A percentile compares a stretch with the other conserved stretches of the same genome.
Conservation (phyloP, 495 filamentous ascomycete genomes). For the Cairneyella variabilis region DNA sequence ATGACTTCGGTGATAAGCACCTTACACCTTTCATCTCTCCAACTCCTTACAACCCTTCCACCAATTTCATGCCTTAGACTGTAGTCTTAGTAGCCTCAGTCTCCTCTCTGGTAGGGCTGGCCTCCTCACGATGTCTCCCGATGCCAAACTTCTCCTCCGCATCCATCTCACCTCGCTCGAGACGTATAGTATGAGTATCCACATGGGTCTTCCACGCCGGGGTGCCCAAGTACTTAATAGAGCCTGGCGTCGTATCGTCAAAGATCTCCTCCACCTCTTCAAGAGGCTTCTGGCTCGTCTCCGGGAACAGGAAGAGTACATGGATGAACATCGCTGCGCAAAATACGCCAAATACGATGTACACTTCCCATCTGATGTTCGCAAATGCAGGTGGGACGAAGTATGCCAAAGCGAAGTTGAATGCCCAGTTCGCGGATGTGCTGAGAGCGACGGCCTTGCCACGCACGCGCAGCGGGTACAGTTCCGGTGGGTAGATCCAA, state of each 20-base stretch:
- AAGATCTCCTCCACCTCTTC: slow-evolving; percentile 75
- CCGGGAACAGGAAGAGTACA: slow-evolving; percentile 78
- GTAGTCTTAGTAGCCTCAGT: no score
- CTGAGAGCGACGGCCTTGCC: slow-evolving; percentile 70
- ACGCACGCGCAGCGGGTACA: slow-evolving; percentile 70
- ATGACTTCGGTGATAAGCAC: no score
- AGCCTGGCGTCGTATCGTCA: slow-evolving; percentile 42
- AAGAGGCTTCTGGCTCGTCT: slow-evolving; percentile 77
- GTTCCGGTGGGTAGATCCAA: slow-evolving; percentile 75
- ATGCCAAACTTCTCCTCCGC: slow-evolving; percentile 23
- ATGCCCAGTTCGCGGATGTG: slow-evolving; percentile 72
- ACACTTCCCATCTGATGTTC: slow-evolving; percentile 70
- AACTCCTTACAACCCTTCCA: no score
- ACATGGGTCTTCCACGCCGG: slow-evolving; percentile 66
- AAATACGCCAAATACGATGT: slow-evolving; percentile 74
- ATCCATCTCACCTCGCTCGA: slow-evolving; percentile 25
- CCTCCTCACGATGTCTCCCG: no score
- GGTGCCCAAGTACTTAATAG: slow-evolving; percentile 59
- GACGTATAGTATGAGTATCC: slow-evolving; percentile 3
- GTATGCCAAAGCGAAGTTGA: slow-evolving; percentile 76
- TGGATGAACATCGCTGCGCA: slow-evolving; percentile 68
- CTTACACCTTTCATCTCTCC: no score
- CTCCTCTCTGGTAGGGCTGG: no score
- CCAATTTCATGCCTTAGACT: no score
- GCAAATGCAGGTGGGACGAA: slow-evolving; percentile 74